Evolutionary conservation across 2,329 filamentous ascomycete species (phyloP).

Genomic region (Xylariomycetidae sp.): DNA sequence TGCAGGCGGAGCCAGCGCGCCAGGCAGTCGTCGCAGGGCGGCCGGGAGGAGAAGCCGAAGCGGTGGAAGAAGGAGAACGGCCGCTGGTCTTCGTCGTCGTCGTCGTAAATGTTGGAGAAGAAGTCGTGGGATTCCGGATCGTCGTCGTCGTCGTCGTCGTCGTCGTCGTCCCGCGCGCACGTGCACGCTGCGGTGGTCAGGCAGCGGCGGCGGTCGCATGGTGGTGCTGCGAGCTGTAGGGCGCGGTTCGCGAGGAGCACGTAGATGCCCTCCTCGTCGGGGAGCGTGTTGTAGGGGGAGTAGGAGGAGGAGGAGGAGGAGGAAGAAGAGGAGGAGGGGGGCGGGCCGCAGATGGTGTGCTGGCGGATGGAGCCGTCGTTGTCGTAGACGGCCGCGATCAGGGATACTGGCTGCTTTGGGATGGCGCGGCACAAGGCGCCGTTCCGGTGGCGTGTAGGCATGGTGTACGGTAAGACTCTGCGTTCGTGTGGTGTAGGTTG

Average conservation of each 20-base stretch:
- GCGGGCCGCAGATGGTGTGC: constrained; percentile 9
- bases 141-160: background rate
- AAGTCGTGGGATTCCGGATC: background rate
- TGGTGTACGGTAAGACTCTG: constrained; percentile 1
- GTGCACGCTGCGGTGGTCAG: constrained; percentile 10
- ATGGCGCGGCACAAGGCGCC: constrained; percentile 6
- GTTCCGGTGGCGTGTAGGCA: constrained; percentile 2
- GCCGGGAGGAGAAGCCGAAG: too few relatives aligned
- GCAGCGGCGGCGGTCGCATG: constrained; percentile 15
- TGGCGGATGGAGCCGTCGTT: constrained; percentile 7
- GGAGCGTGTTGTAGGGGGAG: too few relatives aligned
- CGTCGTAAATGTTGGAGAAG: too few relatives aligned
- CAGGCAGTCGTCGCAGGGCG: constrained; percentile 7
- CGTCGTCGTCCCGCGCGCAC: constrained; percentile 3
- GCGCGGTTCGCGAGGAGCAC: constrained; percentile 14
- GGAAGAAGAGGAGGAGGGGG: background rate
- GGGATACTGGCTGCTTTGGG: constrained; percentile 3
- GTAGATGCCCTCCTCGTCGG: constrained; percentile 18
- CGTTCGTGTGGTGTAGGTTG: too few relatives aligned
- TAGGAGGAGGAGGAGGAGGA: background rate
- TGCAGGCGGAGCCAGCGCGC: constrained; percentile 14
- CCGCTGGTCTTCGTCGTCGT: too few relatives aligned
- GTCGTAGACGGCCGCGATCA: constrained; percentile 10
- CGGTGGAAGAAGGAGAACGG: too few relatives aligned
- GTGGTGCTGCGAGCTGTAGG: constrained; percentile 15